Base-by-base conservation (phyloP, 2,329 filamentous ascomycete species). In the Trichoderma brevicompactum region DNA sequence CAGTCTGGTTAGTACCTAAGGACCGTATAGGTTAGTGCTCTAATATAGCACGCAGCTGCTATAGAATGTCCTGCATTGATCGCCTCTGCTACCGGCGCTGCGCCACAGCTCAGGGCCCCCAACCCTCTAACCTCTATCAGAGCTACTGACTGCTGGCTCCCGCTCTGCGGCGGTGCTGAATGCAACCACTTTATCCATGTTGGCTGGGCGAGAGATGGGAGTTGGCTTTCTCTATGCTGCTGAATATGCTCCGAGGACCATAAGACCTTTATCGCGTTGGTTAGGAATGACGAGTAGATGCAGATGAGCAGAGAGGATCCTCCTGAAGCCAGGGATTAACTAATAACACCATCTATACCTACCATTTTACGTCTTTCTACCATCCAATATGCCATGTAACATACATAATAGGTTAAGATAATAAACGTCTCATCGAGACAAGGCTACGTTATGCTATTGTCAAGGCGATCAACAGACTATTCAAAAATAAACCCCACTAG, bases 161-260 rank as follows among this genome's bases (percentile, higher is more conserved):
- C 59, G 59, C 59, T 44, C 9, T 44, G 48, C 28, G 48, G 59
- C 59, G 46, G 59, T 63, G 50, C 59, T 63, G 34, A 34, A 34
- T 41, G 58, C 58, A 28, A 28, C 23, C 23, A 28, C 23, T 28
- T 28, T 28, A 28, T 28, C 23, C 23, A 28, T 28, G 23, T 44
- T 23, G 10, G 40, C 17, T 15, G 28, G 54, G 23, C 10, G 13
- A 28, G 13, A 28, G 54, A 46, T 44, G 38, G 23, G 5, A 28
- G 23, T 28, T 28, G 23, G 23, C 23, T 28, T 28, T 28, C 23
- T 28, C 23, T 28, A 28, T 46, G 54, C 40, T 44, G 15, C 9
- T 53, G 50, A 9, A 40, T 40, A 32, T 32, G 34, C 7, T 36
- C n/a, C 19, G 50, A 54, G 23, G 23, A 5, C 23, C 23, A 28